Conservation (phyloP, 495 filamentous ascomycete genomes). For the Daldinia decipiens region DNA sequence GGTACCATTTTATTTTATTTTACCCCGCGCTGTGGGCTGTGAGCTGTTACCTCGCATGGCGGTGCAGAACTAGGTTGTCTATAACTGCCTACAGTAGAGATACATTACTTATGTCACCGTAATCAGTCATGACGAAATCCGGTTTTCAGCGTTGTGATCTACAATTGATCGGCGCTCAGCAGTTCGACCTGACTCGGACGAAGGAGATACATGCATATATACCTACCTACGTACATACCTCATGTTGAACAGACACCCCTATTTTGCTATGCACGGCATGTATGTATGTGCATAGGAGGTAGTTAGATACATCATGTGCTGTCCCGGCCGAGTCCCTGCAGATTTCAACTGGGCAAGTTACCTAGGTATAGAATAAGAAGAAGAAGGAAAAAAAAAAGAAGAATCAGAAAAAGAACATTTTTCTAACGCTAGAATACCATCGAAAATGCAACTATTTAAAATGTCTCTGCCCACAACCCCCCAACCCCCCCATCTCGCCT, state of each 20-base stretch:
- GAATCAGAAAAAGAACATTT: neutral
- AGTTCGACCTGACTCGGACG: neutral
- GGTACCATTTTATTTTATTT: conserved; percentile 9
- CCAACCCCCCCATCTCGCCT: neutral
- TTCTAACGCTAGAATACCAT: neutral
- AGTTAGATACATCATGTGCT: neutral
- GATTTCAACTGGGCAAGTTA: too few relatives aligned
- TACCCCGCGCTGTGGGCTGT: conserved; percentile 23
- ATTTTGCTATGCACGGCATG: conserved; percentile 2
- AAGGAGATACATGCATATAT: neutral
- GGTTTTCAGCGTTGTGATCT: conserved; percentile 29
- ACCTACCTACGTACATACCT: too few relatives aligned
- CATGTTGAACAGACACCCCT: neutral
- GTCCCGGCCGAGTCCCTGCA: conserved; percentile 17
- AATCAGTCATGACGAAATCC: conserved; percentile 39
- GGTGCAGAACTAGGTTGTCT: neutral
- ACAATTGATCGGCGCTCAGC: conserved; percentile 19
- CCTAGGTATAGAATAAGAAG: neutral
- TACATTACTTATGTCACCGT: conserved; percentile 23
- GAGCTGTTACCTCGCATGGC: neutral
- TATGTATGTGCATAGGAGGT: neutral
- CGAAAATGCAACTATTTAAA: neutral
- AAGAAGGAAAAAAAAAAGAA: neutral
- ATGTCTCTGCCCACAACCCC: neutral
- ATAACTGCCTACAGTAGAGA: neutral